A percentile compares a stretch with the other conserved stretches of the same genome.
Conservation (phyloP, 306 rosid species). For the Pueraria montana region DNA sequence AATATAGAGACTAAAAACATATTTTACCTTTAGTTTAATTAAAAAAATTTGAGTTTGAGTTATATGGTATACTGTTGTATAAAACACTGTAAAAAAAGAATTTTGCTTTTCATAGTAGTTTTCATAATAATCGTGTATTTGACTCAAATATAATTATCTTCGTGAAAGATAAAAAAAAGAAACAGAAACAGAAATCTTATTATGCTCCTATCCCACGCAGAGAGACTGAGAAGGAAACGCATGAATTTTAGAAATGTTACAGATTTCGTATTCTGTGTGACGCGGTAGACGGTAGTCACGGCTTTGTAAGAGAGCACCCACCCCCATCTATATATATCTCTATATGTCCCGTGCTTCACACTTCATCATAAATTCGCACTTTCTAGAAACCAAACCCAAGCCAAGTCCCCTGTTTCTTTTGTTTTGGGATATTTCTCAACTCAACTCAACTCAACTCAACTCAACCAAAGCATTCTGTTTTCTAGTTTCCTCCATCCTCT, state of each 20-base stretch:
- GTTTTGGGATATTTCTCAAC: not conserved
- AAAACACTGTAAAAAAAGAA: no score
- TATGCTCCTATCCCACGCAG: no score
- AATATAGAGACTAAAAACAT: no score
- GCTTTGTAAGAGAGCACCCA: not conserved
- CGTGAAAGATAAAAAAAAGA: no score
- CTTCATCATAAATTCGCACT: constrained; percentile 8
- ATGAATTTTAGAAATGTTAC: not conserved
- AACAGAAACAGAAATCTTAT: no score
- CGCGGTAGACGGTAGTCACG: not conserved
- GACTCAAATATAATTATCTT: no score
- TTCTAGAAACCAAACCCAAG: constrained; percentile 7
- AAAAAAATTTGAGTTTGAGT: no score
- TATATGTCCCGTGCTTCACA: not conserved
- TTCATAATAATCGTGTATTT: no score
- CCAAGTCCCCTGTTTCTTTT: not conserved
- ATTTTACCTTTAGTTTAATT: no score
- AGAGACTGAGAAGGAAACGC: no score
- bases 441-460: not conserved
- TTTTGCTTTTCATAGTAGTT: no score
- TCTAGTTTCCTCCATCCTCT: not conserved
- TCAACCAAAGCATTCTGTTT: not conserved
- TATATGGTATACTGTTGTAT: no score
- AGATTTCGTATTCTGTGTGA: not conserved
- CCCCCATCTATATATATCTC: not conserved